Evolutionary conservation across 805 yeast species (phyloP).

Genomic region (Ogataea naganishii): DNA sequence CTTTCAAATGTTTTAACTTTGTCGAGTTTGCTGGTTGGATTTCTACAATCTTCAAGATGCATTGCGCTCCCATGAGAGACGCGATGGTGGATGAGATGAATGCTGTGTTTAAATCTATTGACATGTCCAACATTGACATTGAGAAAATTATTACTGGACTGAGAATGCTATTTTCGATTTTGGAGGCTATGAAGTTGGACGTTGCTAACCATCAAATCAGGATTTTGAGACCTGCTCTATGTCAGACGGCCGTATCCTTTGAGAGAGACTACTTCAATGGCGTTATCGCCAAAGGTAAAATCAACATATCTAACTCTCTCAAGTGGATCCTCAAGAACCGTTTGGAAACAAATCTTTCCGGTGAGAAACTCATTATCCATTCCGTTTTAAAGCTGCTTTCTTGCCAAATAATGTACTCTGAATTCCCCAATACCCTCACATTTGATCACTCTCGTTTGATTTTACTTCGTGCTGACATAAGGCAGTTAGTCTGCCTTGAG

Average conservation of each 20-base stretch:
- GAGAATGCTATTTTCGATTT: slow-evolving; percentile 66
- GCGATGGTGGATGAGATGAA: slow-evolving; percentile 82
- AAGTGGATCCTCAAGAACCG: slow-evolving; percentile 51
- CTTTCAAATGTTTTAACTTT: slow-evolving; percentile 65
- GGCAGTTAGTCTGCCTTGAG: slow-evolving; percentile 76
- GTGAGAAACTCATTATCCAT: slow-evolving; percentile 30
- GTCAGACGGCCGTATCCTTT: slow-evolving; percentile 81
- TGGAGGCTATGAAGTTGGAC: slow-evolving; percentile 92
- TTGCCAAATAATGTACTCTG: slow-evolving; percentile 72
- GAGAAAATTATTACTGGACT: slow-evolving; percentile 63
- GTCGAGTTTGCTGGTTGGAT: slow-evolving; percentile 66
- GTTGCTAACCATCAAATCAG: slow-evolving; percentile 93
- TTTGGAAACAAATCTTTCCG: slow-evolving; percentile 8
- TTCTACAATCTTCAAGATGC: slow-evolving; percentile 69
- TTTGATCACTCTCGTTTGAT: slow-evolving; percentile 80
- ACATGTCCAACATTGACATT: too few species aligned
- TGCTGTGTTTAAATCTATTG: slow-evolving; percentile 37
- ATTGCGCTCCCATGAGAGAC: slow-evolving; percentile 95
- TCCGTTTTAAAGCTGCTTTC: slow-evolving; percentile 59
- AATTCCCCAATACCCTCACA: slow-evolving; percentile 75
- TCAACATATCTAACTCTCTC: slow-evolving; percentile 50
- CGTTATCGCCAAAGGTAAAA: slow-evolving; percentile 43
- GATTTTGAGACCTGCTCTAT: slow-evolving; percentile 70
- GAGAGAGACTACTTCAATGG: slow-evolving; percentile 75
- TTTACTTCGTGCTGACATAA: slow-evolving; percentile 72